phyloP scores from a whole-genome alignment of 495 filamentous ascomycete species.

The Staphylotrichum longicolle region DNA sequence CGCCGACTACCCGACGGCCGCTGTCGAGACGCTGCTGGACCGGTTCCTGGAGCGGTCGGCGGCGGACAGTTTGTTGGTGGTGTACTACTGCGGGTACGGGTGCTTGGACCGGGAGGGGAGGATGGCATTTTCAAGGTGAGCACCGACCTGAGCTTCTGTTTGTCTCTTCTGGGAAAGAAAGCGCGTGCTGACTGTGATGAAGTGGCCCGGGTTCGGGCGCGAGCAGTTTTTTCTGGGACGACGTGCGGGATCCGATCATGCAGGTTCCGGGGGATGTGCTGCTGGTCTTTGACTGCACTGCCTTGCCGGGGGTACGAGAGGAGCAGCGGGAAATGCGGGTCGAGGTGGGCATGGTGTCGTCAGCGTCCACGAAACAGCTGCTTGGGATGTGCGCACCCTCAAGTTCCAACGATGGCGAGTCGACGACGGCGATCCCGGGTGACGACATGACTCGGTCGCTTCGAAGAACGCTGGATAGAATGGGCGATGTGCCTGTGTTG shows the following conservation, averaged over 20 bases:
- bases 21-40: slow-evolving; percentile 30
- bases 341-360: slow-evolving; percentile 22
- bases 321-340: slow-evolving; percentile 20
- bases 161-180: not conserved
- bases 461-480: slow-evolving; percentile 23
- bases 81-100: slow-evolving; percentile 31
- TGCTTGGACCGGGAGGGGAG: slow-evolving; percentile 22
- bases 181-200: not conserved
- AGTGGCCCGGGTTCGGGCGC: slow-evolving; percentile 5
- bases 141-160: not conserved
- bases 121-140: slow-evolving; percentile 30
- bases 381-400: slow-evolving; percentile 26
- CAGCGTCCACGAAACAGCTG: slow-evolving; percentile 27
- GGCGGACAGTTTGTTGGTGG: slow-evolving; percentile 18
- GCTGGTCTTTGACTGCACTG: slow-evolving; percentile 30
- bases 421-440: not conserved
- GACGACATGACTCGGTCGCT: slow-evolving; percentile 24
- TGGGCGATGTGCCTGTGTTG: slow-evolving; percentile 7
- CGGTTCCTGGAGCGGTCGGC: slow-evolving; percentile 22
- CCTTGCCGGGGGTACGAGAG: slow-evolving; percentile 1
- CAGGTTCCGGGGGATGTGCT: slow-evolving; percentile 25
- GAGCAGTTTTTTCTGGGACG: slow-evolving; percentile 31
- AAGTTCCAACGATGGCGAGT: not conserved
- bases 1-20: slow-evolving; percentile 27
- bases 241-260: slow-evolving; percentile 33